Base-by-base conservation (phyloP, 768 basidiomycete species). In the Phlebiopsis gigantea region DNA sequence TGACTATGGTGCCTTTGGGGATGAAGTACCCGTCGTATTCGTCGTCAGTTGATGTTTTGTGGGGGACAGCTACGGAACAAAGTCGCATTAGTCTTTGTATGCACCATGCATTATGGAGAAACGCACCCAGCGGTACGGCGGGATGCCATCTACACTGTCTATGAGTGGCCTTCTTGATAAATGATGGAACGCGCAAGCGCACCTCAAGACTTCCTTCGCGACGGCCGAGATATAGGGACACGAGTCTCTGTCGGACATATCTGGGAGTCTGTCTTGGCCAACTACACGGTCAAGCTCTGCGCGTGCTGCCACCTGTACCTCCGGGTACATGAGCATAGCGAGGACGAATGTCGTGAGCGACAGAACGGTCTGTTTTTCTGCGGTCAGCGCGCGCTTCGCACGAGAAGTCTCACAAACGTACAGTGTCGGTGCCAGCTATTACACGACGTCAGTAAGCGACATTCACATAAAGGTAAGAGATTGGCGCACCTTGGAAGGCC, bases 21-120 rank as follows among this genome's bases (percentile, higher is more conserved):
- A 73, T 69, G 29, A 46, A 64, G 56, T 69, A 68, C 2, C 69
- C 71, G 28, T 63, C n/a, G 50, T 69, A 69, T 4, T 62, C 57
- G 55, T 71, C 70, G 49, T 72, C 71, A 46, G 62, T 61, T 4
- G 54, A 53, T 6, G 62, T 56, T 5, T 59, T 57, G 44, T 71
- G 71, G 10, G 69, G 62, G n/a, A 72, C 56, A 25, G 53, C 68
- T 62, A 19, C 5, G 14, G 10, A 10, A 14, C n/a, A 29, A 12
- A 8, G 3, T 4, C 8, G 9, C 10, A 25, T 31, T 46, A 21
- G 21, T 28, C 5, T 47, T 2, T 46, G 22, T 2, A 46, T 15
- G 22, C 6, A 24, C 10, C 7, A 46, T 6, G 21, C 9, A 12
- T 7, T 15, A 12, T 19, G 7, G 9, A 15, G 2, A 14, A 19